A percentile compares a stretch with the other conserved stretches of the same genome.
Conservation (phyloP, 2,329 filamentous ascomycete species). For the Hypocrella siamensis region DNA sequence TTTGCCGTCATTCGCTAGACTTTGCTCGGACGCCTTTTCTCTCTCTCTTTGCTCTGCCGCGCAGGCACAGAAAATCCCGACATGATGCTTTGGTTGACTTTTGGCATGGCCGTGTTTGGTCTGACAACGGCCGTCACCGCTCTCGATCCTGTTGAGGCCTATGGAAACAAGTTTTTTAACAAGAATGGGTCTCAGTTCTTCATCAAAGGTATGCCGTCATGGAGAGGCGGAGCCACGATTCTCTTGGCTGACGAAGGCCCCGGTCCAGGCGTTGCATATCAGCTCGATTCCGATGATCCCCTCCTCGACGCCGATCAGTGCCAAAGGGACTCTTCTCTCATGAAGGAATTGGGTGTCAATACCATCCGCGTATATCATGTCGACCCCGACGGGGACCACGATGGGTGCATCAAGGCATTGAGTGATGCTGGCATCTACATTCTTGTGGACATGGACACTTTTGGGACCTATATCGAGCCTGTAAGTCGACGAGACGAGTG, state of each 20-base stretch:
- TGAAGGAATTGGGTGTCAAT: slow-evolving; percentile 70
- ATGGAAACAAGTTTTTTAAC: slow-evolving; percentile 76
- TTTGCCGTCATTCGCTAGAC: no score
- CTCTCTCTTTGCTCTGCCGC: no score
- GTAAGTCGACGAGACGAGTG: no score
- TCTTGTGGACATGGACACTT: slow-evolving; percentile 70
- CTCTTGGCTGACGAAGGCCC: neutral
- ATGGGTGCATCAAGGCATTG: slow-evolving; percentile 68
- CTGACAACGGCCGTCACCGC: slow-evolving; percentile 18
- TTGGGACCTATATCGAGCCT: slow-evolving; percentile 50
- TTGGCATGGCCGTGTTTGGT: slow-evolving; percentile 18
- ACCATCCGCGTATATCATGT: slow-evolving; percentile 83
- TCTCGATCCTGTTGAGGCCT: slow-evolving; percentile 33
- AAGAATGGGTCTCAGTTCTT: slow-evolving; percentile 69
- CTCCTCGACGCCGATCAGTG: slow-evolving; percentile 64
- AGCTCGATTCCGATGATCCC: slow-evolving; percentile 50
- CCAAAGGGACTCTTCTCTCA: slow-evolving; percentile 55
- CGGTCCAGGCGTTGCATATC: slow-evolving; percentile 58
- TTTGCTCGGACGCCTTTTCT: no score
- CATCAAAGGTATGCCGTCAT: slow-evolving; percentile 48
- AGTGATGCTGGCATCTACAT: slow-evolving; percentile 69
- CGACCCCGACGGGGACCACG: slow-evolving; percentile 53
- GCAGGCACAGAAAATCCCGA: neutral
- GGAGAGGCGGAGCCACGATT: neutral
- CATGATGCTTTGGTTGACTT: slow-evolving; percentile 22